phyloP scores from a whole-genome alignment of 2,329 filamentous ascomycete species.

The Scedosporium apiospermum region DNA sequence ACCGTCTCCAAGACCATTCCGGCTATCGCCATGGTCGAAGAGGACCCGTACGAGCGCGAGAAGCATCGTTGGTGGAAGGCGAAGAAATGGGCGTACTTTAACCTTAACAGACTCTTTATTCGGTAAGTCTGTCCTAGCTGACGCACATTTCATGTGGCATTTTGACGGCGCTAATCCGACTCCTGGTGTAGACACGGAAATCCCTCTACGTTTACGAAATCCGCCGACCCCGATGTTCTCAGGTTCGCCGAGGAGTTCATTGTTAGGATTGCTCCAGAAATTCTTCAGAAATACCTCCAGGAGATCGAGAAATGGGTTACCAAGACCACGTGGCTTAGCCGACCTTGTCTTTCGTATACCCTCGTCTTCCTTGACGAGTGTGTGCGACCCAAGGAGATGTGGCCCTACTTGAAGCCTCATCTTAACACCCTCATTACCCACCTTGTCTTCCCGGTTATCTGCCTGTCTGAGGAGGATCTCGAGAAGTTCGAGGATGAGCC shows the following conservation, averaged over 20 bases:
- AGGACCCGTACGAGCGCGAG: slow-evolving; percentile 75
- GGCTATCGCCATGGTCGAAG: slow-evolving; percentile 67
- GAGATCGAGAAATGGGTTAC: slow-evolving; percentile 98
- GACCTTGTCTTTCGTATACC: slow-evolving; percentile 85
- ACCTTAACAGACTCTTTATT: slow-evolving; percentile 90
- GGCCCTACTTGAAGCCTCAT: slow-evolving; percentile 87
- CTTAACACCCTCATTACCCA: slow-evolving; percentile 89
- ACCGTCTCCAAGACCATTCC: slow-evolving; percentile 82
- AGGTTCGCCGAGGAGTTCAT: slow-evolving; percentile 88
- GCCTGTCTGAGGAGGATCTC: slow-evolving; percentile 82
- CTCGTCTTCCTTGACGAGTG: slow-evolving; percentile 95
- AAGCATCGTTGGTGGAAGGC: slow-evolving; percentile 99
- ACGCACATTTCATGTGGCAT: not conserved
- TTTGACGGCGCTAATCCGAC: slow-evolving; percentile 9
- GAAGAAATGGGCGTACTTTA: slow-evolving; percentile 99
- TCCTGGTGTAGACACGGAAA: slow-evolving; percentile 67
- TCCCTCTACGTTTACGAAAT: slow-evolving; percentile 64
- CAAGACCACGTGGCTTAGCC: slow-evolving; percentile 90
- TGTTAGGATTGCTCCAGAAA: slow-evolving; percentile 84
- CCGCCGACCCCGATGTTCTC: slow-evolving; percentile 53
- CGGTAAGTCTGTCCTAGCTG: slow-evolving; percentile 41
- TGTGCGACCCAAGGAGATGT: slow-evolving; percentile 94
- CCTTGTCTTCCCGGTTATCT: slow-evolving; percentile 90
- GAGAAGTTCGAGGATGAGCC: slow-evolving; percentile 92
- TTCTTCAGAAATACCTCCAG: slow-evolving; percentile 85